These are phyloP conservation scores for Botryobasidium botryosum DNA, from an alignment of 768 basidiomycete species.

Conservation along the genomic window DNA sequence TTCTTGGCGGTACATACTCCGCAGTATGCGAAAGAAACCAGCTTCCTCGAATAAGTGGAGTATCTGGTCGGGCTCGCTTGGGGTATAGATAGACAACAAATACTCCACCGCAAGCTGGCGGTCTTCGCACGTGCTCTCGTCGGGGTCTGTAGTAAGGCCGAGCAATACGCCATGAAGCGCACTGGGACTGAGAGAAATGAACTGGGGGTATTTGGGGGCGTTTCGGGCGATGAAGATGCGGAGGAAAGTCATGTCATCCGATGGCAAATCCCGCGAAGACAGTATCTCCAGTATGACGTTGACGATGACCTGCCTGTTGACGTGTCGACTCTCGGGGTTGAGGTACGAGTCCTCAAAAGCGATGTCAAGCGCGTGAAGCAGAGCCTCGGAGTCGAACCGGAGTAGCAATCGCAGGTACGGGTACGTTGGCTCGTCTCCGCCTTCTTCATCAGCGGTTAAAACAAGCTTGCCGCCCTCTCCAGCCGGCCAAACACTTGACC, in stretches of 20 bases:
- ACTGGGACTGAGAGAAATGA: constrained; percentile 39
- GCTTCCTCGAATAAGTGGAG: constrained; percentile 57
- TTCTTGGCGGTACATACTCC: constrained; percentile 62
- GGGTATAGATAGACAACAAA: constrained; percentile 79
- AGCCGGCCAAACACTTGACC: constrained; percentile 60
- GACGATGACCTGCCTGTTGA: constrained; percentile 66
- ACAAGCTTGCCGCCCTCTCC: constrained; percentile 56
- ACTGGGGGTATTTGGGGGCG: constrained; percentile 90
- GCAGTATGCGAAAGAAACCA: constrained; percentile 82
- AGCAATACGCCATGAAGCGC: constrained; percentile 60
- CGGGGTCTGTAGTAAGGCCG: constrained; percentile 56
- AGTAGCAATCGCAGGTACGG: constrained; percentile 77
- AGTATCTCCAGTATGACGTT: constrained; percentile 72
- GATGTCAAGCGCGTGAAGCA: constrained; percentile 84
- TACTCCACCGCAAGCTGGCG: constrained; percentile 90
- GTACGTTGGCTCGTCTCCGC: constrained; percentile 65
- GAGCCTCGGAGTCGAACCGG: constrained; percentile 81
- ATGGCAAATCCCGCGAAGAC: constrained; percentile 25
- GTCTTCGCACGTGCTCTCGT: constrained; percentile 72
- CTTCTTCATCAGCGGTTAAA: constrained; percentile 58
- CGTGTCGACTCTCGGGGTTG: constrained; percentile 49
- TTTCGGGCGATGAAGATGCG: constrained; percentile 95
- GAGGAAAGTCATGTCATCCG: constrained; percentile 61
- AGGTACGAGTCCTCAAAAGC: constrained; percentile 89
- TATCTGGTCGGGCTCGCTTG: constrained; percentile 55